These are phyloP conservation scores for Paecilomyces sp. DNA, from an alignment of 2,329 filamentous ascomycete species.

Conservation along the genomic window DNA sequence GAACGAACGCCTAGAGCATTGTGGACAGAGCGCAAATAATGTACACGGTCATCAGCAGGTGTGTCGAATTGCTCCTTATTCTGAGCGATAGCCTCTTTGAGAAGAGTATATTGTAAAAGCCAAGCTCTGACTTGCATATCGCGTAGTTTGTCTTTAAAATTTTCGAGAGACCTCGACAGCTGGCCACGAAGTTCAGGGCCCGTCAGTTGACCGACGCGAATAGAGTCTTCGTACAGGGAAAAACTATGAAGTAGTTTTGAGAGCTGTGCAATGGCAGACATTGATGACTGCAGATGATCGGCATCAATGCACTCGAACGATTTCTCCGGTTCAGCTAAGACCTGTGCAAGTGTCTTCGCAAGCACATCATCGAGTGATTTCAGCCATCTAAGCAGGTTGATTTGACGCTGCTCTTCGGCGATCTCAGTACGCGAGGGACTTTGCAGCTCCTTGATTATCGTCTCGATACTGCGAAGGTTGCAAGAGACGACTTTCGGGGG, in stretches of 20 bases:
- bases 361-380: conserved; percentile 73
- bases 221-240: conserved; percentile 74
- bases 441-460: conserved; percentile 66
- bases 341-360: conserved; percentile 61
- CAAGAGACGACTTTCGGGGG: conserved; percentile 83
- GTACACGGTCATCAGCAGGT: conserved; percentile 65
- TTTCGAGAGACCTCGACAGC: conserved; percentile 33
- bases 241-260: conserved; percentile 70
- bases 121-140: conserved; percentile 84
- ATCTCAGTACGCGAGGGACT: conserved; percentile 49
- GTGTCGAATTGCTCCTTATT: conserved; percentile 57
- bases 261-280: conserved; percentile 64
- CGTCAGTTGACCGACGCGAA: conserved; percentile 66
- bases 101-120: conserved; percentile 75
- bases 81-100: conserved; percentile 68
- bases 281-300: conserved; percentile 65
- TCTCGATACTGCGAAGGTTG: conserved; percentile 75
- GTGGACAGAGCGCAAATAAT: conserved; percentile 75
- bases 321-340: conserved; percentile 55
- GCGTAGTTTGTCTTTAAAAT: conserved; percentile 62
- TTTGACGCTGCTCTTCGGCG: conserved; percentile 57
- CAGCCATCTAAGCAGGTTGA: conserved; percentile 66
- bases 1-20: conserved; percentile 75
- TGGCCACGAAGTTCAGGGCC: conserved; percentile 51
- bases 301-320: conserved; percentile 82